phyloP scores from a whole-genome alignment of 805 yeast genomes.

The Candida saitoana region DNA sequence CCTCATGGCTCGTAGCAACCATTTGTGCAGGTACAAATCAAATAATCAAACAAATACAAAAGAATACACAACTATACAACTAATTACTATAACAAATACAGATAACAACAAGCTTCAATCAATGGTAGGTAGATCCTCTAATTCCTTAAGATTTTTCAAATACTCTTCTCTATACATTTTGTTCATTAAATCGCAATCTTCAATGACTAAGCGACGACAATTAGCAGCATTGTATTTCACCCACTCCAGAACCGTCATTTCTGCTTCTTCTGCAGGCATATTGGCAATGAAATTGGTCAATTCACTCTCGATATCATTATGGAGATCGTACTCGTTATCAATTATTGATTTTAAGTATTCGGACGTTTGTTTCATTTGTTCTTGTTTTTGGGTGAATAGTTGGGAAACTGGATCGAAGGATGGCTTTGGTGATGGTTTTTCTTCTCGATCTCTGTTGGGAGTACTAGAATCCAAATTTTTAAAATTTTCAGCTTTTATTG shows the following conservation, averaged over 20 bases:
- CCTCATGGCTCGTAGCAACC: neutral
- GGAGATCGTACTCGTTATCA: slow-evolving; percentile 37
- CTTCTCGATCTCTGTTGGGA: neutral
- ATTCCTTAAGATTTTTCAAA: slow-evolving; percentile 1
- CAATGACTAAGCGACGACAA: slow-evolving; percentile 46
- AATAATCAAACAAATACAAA: too few species aligned
- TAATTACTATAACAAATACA: too few species aligned
- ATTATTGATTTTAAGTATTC: slow-evolving; percentile 30
- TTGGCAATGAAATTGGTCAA: slow-evolving; percentile 59
- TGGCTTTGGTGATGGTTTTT: neutral
- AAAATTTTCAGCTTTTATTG: slow-evolving; percentile 1
- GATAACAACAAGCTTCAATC: slow-evolving; percentile 8
- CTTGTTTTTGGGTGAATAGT: slow-evolving; percentile 9
- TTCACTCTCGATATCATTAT: slow-evolving; percentile 64
- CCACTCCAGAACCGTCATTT: slow-evolving; percentile 74
- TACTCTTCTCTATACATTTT: slow-evolving; percentile 46
- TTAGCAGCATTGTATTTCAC: slow-evolving; percentile 50
- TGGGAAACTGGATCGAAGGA: neutral
- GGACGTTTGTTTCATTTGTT: slow-evolving; percentile 32
- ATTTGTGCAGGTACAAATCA: too few species aligned
- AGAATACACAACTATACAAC: neutral
- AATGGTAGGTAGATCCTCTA: slow-evolving; percentile 11
- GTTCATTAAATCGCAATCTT: slow-evolving; percentile 46
- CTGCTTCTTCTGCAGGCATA: slow-evolving; percentile 66
- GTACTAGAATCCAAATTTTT: slow-evolving; percentile 7